Base-by-base conservation (phyloP, 1,284 basidiomycete species). In the Ustilago trichophora region DNA sequence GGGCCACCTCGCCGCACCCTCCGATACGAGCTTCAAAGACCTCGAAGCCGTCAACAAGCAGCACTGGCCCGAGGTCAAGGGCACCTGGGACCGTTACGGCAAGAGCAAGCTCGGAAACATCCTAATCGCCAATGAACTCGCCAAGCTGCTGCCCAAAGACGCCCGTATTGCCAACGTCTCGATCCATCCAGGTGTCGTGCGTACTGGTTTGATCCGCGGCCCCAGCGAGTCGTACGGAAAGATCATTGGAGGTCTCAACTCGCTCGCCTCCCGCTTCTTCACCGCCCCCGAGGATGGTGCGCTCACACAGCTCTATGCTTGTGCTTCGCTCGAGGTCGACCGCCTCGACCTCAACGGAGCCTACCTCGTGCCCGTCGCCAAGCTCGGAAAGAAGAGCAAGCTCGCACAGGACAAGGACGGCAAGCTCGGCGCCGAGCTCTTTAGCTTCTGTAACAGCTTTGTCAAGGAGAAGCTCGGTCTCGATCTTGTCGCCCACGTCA, bases 281-380 rank as follows among this genome's bases (percentile, higher is more conserved):
- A 73, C 72, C 45, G 43, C 60, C n/a, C 46, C 71, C 0, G 45
- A 66, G 15, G 72, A 77, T 3, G 81, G 81, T 19, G 80, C 80
- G 9, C 53, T 72, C 36, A 82, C 76, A 2, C 75, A 75, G 53
- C 63, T 80, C 3, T 82, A 78, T 48, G 79, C 78, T 3, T 73
- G 73, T 8, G 70, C 75, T 13, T 76, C 73, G 24, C 60, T 67
- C 24, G 78, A 81, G 34, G 73, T 82, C 11, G 76, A 77, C 55
- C 31, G 49, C 8, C 48, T 67, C 8, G 45, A 64, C 13, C 59
- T 69, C 41, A 76, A 72, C 34, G 80, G 67, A 0, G 52, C 59
- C 16, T 80, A 78, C 53, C 63, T 81, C 11, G 69, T 68, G 11
- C 78, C 80, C 0, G 70, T 76, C 13, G 80, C 76, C 21, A 59